These are phyloP conservation scores for Boeremia lycopersici DNA, from an alignment of 2,329 filamentous ascomycete species.

Conservation along the genomic window DNA sequence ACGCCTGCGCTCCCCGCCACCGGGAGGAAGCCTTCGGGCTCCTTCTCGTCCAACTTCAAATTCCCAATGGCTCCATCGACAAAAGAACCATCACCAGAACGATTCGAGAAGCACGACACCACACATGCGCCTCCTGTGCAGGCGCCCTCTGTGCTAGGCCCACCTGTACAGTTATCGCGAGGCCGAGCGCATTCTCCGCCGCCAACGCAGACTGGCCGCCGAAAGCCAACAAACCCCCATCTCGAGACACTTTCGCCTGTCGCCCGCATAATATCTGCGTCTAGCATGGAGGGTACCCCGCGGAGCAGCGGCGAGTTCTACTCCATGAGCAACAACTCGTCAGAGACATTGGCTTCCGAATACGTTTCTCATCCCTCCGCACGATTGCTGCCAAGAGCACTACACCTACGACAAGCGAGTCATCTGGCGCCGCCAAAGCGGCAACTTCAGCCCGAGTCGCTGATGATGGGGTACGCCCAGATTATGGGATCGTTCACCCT, in stretches of 20 bases:
- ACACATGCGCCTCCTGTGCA: background rate
- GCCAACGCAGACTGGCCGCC: slow-evolving; percentile 23
- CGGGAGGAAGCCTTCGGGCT: slow-evolving; percentile 49
- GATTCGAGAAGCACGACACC: slow-evolving; percentile 38
- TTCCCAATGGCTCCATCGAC: slow-evolving; percentile 57
- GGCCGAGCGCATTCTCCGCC: slow-evolving; percentile 22
- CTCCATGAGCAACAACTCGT: slow-evolving; percentile 91
- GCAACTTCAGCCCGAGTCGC: slow-evolving; percentile 67
- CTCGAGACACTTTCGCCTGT: slow-evolving; percentile 65
- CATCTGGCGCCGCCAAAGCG: slow-evolving; percentile 40
- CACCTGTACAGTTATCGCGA: slow-evolving; percentile 47
- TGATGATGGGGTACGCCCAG: slow-evolving; percentile 99
- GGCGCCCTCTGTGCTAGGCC: background rate
- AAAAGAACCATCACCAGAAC: slow-evolving; percentile 37
- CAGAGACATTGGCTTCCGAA: slow-evolving; percentile 90
- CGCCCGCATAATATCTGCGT: slow-evolving; percentile 75
- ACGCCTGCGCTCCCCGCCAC: slow-evolving; percentile 49
- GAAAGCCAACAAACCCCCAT: slow-evolving; percentile 47
- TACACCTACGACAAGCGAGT: slow-evolving; percentile 39
- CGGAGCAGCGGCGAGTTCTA: slow-evolving; percentile 95
- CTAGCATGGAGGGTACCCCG: slow-evolving; percentile 77
- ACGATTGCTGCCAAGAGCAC: slow-evolving; percentile 53
- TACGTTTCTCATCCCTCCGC: slow-evolving; percentile 63
- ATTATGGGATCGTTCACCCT: slow-evolving; percentile 89
- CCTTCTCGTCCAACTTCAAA: slow-evolving; percentile 59